These are phyloP conservation scores for Colletotrichum lini DNA, from an alignment of 2,329 filamentous ascomycete genomes.

Conservation along the genomic window DNA sequence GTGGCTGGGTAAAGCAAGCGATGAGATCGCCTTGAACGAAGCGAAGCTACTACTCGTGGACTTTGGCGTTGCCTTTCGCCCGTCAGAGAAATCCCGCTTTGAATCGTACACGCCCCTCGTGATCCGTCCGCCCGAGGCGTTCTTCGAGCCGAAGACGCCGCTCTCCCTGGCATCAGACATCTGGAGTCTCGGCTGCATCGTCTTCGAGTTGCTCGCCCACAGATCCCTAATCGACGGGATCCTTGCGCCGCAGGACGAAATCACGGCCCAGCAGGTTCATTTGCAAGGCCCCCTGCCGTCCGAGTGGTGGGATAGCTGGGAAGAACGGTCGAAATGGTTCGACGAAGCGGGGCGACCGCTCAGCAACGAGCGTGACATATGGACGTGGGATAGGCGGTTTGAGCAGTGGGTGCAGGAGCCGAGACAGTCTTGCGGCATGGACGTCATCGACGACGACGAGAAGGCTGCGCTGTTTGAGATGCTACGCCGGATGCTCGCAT, in stretches of 20 bases:
- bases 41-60: constrained; percentile 48
- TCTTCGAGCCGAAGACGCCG: constrained; percentile 52
- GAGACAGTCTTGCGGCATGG: constrained; percentile 33
- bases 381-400: constrained; percentile 42
- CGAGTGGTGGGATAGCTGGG: constrained; percentile 50
- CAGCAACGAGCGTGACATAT: constrained; percentile 39
- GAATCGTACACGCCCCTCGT: constrained; percentile 50
- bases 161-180: constrained; percentile 50
- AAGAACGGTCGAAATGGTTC: constrained; percentile 39
- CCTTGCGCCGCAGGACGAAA: constrained; percentile 47
- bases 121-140: constrained; percentile 53
- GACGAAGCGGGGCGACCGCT: constrained; percentile 36
- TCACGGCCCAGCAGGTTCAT: constrained; percentile 50
- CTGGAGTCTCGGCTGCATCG: constrained; percentile 50
- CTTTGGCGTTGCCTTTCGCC: constrained; percentile 55
- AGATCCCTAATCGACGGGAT: constrained; percentile 49
- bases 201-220: constrained; percentile 49
- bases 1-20: constrained; percentile 53
- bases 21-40: constrained; percentile 48
- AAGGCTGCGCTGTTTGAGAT: constrained; percentile 44
- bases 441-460: constrained; percentile 38
- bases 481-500: constrained; percentile 43
- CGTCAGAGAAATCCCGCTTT: constrained; percentile 41
- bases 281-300: constrained; percentile 48
- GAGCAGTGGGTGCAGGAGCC: constrained; percentile 43